Conservation (phyloP, 176 grass and related monocot species). For the Poa annua region DNA sequence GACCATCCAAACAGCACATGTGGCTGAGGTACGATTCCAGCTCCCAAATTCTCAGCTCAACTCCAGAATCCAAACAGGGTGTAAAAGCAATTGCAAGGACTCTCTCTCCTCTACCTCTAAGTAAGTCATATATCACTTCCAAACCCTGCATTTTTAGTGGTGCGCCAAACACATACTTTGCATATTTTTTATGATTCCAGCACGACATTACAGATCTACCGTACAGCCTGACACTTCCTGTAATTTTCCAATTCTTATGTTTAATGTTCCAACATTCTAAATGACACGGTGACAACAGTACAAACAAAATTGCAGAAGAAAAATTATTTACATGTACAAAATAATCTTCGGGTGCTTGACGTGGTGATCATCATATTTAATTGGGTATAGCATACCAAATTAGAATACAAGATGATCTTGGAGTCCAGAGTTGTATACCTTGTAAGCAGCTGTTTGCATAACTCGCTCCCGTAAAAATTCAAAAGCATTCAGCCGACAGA, state of each 20-base stretch:
- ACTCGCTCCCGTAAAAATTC: conserved; percentile 65
- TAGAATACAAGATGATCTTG: background rate
- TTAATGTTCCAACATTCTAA: background rate
- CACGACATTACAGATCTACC: background rate
- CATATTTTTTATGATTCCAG: background rate
- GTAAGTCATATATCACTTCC: background rate
- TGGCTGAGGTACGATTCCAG: background rate
- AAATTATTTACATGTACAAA: conserved; percentile 1
- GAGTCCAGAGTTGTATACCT: conserved; percentile 53
- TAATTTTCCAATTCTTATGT: background rate
- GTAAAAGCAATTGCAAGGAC: background rate
- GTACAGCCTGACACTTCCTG: background rate
- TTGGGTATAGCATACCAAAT: conserved; percentile 9
- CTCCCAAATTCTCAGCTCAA: background rate
- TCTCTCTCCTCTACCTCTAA: background rate
- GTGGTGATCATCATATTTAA: conserved; percentile 9
- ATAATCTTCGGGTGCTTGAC: conserved; percentile 2
- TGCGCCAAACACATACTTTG: conserved; percentile 22
- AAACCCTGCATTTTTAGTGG: background rate
- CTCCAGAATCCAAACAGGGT: background rate
- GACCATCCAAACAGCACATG: background rate
- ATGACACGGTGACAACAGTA: background rate
- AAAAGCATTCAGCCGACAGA: conserved; percentile 81
- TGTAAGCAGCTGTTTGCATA: conserved; percentile 78
- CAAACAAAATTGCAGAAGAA: background rate